These are phyloP conservation scores for Herpotrichia juniperi DNA, from an alignment of 2,329 filamentous ascomycete species.

Conservation along the genomic window DNA sequence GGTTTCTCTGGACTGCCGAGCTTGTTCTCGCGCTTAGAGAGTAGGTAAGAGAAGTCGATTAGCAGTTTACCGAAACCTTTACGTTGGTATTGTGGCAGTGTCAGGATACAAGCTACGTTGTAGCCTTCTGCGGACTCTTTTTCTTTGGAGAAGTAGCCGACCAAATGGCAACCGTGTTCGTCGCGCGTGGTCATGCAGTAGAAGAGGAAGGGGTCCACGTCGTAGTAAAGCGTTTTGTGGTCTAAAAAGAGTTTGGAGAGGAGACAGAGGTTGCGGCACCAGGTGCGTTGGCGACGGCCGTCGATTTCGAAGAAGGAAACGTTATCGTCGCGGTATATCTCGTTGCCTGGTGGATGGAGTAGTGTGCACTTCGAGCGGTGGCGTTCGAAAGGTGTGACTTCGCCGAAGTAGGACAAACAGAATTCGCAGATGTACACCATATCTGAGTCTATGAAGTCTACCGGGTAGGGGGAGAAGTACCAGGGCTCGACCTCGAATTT, in stretches of 20 bases:
- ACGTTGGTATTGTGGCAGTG: constrained; percentile 92
- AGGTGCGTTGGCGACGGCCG: constrained; percentile 89
- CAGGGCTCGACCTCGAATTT: constrained; percentile 91
- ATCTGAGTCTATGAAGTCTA: constrained; percentile 85
- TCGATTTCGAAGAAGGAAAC: constrained; percentile 98
- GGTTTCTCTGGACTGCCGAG: constrained; percentile 97
- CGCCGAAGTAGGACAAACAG: constrained; percentile 88
- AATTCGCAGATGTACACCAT: constrained; percentile 97
- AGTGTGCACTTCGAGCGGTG: constrained; percentile 91
- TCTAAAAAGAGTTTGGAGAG: constrained; percentile 96
- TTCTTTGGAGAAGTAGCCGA: constrained; percentile 99
- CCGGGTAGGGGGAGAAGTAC: constrained; percentile 98
- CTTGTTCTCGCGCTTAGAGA: constrained; percentile 93
- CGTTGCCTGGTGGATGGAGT: constrained; percentile 93
- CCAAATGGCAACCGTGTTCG: constrained; percentile 88
- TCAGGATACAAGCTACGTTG: constrained; percentile 97
- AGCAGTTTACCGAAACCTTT: constrained; percentile 92
- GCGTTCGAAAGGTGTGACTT: constrained; percentile 79
- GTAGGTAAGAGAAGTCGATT: constrained; percentile 97
- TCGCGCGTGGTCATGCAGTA: constrained; percentile 95
- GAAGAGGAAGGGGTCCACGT: constrained; percentile 98
- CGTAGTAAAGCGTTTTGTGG: constrained; percentile 98
- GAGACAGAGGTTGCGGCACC: constrained; percentile 94
- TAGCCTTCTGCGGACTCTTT: constrained; percentile 97
- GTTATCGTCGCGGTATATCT: constrained; percentile 94